A percentile compares a stretch with the other conserved stretches of the same genome.
These are phyloP conservation scores for Saturnispora saitoi DNA, from an alignment of 805 yeast genomes.

Conservation along the genomic window DNA sequence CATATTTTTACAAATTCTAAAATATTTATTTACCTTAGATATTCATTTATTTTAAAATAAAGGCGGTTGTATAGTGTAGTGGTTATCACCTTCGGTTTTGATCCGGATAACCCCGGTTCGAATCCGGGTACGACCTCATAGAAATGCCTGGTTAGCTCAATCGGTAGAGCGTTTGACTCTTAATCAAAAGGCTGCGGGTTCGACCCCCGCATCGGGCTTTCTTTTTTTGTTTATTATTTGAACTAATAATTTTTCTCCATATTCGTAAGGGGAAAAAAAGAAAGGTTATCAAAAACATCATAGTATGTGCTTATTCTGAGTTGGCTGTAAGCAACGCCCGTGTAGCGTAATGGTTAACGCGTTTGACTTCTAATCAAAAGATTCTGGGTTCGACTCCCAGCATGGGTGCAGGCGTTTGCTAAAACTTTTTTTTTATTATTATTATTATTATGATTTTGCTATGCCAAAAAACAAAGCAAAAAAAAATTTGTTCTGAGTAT, in stretches of 20 bases:
- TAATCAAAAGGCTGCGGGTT: conserved; percentile 17
- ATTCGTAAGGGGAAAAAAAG: background rate
- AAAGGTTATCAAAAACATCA: too few species aligned
- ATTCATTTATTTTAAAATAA: too few species aligned
- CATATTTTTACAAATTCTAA: too few species aligned
- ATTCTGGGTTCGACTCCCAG: conserved; percentile 57
- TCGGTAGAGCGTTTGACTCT: conserved; percentile 18
- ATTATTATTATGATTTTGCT: background rate
- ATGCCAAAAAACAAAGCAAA: too few species aligned
- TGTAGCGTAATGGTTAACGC: conserved; percentile 63
- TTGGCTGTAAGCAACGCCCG: conserved; percentile 31
- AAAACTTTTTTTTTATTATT: conserved; percentile 15
- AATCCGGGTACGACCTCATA: conserved; percentile 69
- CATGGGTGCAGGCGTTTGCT: conserved; percentile 29
- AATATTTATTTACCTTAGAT: too few species aligned
- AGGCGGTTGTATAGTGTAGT: conserved; percentile 64
- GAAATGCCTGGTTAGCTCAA: conserved; percentile 15
- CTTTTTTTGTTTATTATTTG: background rate
- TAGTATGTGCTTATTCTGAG: too few species aligned
- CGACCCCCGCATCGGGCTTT: conserved; percentile 17
- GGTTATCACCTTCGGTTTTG: conserved; percentile 78
- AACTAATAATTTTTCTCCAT: too few species aligned
- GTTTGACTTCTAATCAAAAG: conserved; percentile 61
- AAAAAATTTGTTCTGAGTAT: background rate
- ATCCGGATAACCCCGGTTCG: conserved; percentile 80